Evolutionary conservation across 2,329 filamentous ascomycete species (phyloP), one percentile per base, ranked within the genome.

Genomic region (Capronia americana): DNA sequence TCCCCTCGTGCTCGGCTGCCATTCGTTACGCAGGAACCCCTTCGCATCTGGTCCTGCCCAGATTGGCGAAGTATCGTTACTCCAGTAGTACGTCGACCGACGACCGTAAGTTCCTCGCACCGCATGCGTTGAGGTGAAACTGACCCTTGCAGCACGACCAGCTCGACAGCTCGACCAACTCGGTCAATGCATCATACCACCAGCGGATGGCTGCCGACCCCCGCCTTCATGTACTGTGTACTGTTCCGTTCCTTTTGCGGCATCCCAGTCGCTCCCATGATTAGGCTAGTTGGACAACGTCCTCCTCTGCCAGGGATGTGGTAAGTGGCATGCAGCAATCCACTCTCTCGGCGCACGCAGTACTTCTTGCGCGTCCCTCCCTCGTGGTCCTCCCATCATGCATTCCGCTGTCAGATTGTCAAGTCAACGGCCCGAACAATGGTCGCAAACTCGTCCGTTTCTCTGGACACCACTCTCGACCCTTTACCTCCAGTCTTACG

Each of bases 401-500:
- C 17, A 48, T 50, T 28, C 53, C 44, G 54, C 54, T 57, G 59
- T 56, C 59, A 62, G 56, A 26, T 30, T 62, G 44, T 62, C 34
- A 54, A 56, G 38, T 38, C 38, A 38, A n/a, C 20, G 50, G 53
- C 41, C 41, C 26, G 26, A 32, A 50, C 51, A 65, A 65, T 68
- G 62, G 48, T 55, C 46, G 38, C 54, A 28, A 61, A 38, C 12
- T 57, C 65, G 20, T 55, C 55, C 3, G 58, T 64, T 17, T 44
- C 38, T 11, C 17, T 55, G 14, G 23, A 28, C 38, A 56, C 46
- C 30, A 65, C 67, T 12, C 61, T 81, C 50, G 71, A 76, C 58
- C 78, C 78, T 34, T 70, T 80, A 11, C 77, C 78, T 11, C 34
- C 53, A 4, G 71, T 70, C 17, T 76, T 79, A 53, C 76, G 74